These are phyloP conservation scores for Apophysomyces trapeziformis DNA, from an alignment of 371 early-diverging fungal species.

Conservation along the genomic window DNA sequence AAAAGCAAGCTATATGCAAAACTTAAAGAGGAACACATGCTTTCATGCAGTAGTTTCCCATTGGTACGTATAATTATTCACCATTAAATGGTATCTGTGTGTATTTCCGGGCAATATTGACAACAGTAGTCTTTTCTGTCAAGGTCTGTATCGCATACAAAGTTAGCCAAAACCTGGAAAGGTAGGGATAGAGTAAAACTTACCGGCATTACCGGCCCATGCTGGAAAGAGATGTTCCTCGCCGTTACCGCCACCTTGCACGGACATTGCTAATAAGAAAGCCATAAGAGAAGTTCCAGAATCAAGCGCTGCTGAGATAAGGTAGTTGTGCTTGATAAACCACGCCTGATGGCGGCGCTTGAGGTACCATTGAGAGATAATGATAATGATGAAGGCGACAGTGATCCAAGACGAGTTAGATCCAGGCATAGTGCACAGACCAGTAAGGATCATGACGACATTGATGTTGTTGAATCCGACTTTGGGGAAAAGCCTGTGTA, in stretches of 20 bases:
- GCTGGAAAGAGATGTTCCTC: slow-evolving; percentile 36
- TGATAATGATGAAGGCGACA: slow-evolving; percentile 30
- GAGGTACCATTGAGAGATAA: slow-evolving; percentile 47
- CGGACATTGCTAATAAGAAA: slow-evolving; percentile 43
- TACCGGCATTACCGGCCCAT: slow-evolving; percentile 24
- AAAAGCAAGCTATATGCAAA: no score
- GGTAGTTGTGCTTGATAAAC: slow-evolving; percentile 54
- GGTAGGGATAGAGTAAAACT: not conserved
- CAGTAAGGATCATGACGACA: not conserved
- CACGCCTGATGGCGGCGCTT: slow-evolving; percentile 38
- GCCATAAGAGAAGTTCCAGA: slow-evolving; percentile 54
- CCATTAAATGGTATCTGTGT: no score
- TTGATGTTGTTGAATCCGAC: not conserved
- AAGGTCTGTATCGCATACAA: no score
- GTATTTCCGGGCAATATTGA: no score
- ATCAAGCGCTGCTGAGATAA: slow-evolving; percentile 57
- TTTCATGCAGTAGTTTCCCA: no score
- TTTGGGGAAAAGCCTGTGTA: slow-evolving; percentile 41
- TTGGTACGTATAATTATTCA: no score
- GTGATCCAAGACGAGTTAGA: not conserved
- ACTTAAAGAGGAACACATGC: no score
- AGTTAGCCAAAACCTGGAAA: no score
- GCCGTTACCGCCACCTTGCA: slow-evolving; percentile 46
- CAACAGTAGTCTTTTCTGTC: no score
- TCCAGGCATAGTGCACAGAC: not conserved